Percentiles rank a stretch among this genome's conserved stretches.
These are phyloP conservation scores for Penicillium sp. DNA, from an alignment of 2,329 filamentous ascomycete genomes.

Conservation along the genomic window DNA sequence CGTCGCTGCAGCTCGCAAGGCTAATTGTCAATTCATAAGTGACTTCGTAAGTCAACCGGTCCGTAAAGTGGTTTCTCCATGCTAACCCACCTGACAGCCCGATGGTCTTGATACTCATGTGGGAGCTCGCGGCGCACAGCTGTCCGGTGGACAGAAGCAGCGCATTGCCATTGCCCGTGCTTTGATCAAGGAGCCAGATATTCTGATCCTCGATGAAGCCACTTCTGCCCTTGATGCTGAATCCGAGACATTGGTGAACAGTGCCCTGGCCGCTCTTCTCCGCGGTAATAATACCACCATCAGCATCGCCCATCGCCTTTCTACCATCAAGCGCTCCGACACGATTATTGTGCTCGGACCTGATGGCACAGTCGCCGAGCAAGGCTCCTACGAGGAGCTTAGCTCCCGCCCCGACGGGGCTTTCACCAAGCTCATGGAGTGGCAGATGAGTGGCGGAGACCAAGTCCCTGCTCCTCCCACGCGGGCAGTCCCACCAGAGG, in stretches of 20 bases:
- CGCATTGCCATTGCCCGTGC: slow-evolving; percentile 95
- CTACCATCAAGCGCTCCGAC: slow-evolving; percentile 94
- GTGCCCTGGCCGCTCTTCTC: slow-evolving; percentile 79
- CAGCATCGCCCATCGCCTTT: slow-evolving; percentile 92
- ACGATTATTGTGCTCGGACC: slow-evolving; percentile 87
- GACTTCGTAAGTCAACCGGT: slow-evolving; percentile 68
- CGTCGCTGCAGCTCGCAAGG: slow-evolving; percentile 81
- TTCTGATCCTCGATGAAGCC: slow-evolving; percentile 93
- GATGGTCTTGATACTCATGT: slow-evolving; percentile 94
- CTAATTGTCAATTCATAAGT: slow-evolving; percentile 95
- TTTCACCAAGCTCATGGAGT: slow-evolving; percentile 96
- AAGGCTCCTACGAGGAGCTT: slow-evolving; percentile 79
- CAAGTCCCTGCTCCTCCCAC: slow-evolving; percentile 29
- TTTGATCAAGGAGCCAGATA: slow-evolving; percentile 93
- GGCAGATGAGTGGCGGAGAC: slow-evolving; percentile 92
- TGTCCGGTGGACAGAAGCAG: slow-evolving; percentile 96
- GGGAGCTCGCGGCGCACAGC: slow-evolving; percentile 86
- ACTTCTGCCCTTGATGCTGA: slow-evolving; percentile 96
- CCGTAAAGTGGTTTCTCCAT: not conserved
- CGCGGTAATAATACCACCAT: slow-evolving; percentile 92
- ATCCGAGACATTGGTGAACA: slow-evolving; percentile 94
- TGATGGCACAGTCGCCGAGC: slow-evolving; percentile 88
- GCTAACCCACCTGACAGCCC: slow-evolving; percentile 55
- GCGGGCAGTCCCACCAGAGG: slow-evolving; percentile 50
- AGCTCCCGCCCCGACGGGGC: slow-evolving; percentile 74